phyloP scores from a whole-genome alignment of 495 filamentous ascomycete species.

The Collariella sp. region DNA sequence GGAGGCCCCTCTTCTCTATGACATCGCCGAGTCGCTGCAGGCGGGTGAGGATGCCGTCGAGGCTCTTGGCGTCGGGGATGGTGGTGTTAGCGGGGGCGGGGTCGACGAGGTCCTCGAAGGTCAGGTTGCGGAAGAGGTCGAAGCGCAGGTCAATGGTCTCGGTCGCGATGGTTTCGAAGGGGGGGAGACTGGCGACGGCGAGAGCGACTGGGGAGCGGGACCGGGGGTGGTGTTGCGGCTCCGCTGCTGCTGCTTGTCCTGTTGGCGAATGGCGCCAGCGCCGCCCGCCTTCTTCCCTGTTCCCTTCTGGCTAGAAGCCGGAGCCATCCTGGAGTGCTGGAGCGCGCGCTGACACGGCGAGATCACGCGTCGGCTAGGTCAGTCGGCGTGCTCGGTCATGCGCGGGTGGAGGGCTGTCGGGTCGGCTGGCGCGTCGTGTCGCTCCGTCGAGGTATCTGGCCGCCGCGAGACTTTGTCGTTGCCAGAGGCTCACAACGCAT shows the following conservation, averaged over 20 bases:
- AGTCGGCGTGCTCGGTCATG: not conserved
- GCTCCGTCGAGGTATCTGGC: not conserved
- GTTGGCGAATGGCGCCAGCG: slow-evolving; percentile 52
- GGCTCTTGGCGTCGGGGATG: slow-evolving; percentile 66
- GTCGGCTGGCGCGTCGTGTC: slow-evolving; percentile 5
- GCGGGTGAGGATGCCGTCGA: slow-evolving; percentile 59
- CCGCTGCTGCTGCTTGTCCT: slow-evolving; percentile 53
- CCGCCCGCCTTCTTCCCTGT: slow-evolving; percentile 59
- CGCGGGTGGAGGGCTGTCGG: not conserved
- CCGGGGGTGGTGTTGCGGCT: slow-evolving; percentile 84
- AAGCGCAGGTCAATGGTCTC: slow-evolving; percentile 53
- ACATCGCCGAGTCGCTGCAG: slow-evolving; percentile 56
- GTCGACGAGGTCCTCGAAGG: slow-evolving; percentile 68
- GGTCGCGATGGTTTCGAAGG: slow-evolving; percentile 52
- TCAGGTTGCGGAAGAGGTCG: slow-evolving; percentile 43
- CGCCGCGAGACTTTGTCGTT: slow-evolving; percentile 9
- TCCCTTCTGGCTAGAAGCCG: slow-evolving; percentile 54
- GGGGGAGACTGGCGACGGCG: slow-evolving; percentile 41
- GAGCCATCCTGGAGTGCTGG: slow-evolving; percentile 35
- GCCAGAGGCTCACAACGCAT: slow-evolving; percentile 9
- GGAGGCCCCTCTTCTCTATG: slow-evolving; percentile 52
- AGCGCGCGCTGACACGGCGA: not conserved
- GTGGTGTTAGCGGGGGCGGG: slow-evolving; percentile 48
- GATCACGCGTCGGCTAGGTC: not conserved
- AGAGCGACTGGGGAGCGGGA: slow-evolving; percentile 43